These are phyloP conservation scores for Oidiodendron maius DNA, from an alignment of 495 filamentous ascomycete genomes.

Conservation along the genomic window DNA sequence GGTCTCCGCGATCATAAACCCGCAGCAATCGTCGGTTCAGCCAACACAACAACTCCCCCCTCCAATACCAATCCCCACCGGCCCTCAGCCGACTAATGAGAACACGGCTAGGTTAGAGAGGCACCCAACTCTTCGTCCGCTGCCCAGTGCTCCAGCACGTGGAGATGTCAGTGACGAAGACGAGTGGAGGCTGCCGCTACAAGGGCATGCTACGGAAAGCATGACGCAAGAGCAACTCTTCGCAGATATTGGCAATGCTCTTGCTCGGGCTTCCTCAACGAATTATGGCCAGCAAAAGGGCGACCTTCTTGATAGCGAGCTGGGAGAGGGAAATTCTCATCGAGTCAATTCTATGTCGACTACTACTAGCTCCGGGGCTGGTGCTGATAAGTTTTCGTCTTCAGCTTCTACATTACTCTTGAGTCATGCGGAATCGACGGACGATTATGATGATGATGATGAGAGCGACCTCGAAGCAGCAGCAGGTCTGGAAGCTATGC, in stretches of 20 bases:
- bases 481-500: conserved; percentile 78
- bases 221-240: conserved; percentile 43
- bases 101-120: conserved; percentile 31
- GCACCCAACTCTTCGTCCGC: conserved; percentile 49
- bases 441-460: conserved; percentile 33
- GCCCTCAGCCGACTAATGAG: conserved; percentile 28
- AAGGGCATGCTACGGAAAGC: conserved; percentile 27
- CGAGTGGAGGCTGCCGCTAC: conserved; percentile 33
- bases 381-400: conserved; percentile 33
- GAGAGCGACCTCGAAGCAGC: conserved; percentile 90
- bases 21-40: conserved; percentile 1
- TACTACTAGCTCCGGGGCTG: conserved; percentile 28
- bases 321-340: conserved; percentile 32
- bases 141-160: conserved; percentile 45
- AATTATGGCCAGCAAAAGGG: conserved; percentile 30
- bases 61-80: conserved; percentile 16
- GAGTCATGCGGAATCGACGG: conserved; percentile 22
- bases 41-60: conserved; percentile 10
- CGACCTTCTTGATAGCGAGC: conserved; percentile 33
- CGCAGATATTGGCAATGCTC: conserved; percentile 45
- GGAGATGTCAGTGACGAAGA: conserved; percentile 31
- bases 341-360: conserved; percentile 45
- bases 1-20: conserved; percentile 7
- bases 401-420: conserved; percentile 42
- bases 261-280: conserved; percentile 3